phyloP scores from a whole-genome alignment of 2,329 filamentous ascomycete species.

The Alternaria brassicicola region DNA sequence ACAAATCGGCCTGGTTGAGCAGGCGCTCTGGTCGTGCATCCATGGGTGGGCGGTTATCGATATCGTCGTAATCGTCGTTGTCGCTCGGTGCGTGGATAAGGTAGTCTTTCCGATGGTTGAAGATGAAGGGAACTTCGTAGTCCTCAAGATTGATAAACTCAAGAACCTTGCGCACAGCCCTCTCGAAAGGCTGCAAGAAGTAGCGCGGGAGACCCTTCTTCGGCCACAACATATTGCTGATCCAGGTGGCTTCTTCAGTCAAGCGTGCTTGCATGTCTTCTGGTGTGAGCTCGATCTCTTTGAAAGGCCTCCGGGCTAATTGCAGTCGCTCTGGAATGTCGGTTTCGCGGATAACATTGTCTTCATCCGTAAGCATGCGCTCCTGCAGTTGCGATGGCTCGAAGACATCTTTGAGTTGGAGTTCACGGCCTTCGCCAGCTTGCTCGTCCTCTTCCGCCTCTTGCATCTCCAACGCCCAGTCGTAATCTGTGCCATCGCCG shows the following conservation, averaged over 20 bases:
- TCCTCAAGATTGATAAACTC: conserved; percentile 95
- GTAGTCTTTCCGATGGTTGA: conserved; percentile 97
- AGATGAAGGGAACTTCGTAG: conserved; percentile 95
- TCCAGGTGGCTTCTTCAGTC: conserved; percentile 89
- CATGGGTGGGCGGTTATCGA: conserved; percentile 73
- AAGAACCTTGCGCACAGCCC: conserved; percentile 87
- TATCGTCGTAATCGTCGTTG: conserved; percentile 63
- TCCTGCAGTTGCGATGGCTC: conserved; percentile 94
- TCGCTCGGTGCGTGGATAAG: conserved; percentile 83
- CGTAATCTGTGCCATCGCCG: conserved; percentile 92
- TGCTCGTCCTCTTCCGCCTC: conserved; percentile 81
- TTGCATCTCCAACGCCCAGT: conserved; percentile 90
- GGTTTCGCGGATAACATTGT: conserved; percentile 84
- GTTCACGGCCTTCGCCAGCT: conserved; percentile 77
- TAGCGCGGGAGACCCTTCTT: conserved; percentile 78
- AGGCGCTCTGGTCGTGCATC: conserved; percentile 83
- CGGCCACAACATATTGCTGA: conserved; percentile 85
- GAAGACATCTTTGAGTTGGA: conserved; percentile 97
- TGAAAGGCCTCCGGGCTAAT: conserved; percentile 86
- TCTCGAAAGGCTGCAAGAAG: conserved; percentile 81
- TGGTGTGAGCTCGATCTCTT: conserved; percentile 76
- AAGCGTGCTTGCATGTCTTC: conserved; percentile 69
- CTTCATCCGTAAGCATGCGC: conserved; percentile 92
- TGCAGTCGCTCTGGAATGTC: conserved; percentile 97
- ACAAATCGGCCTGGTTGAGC: conserved; percentile 88